Percentiles rank a stretch among this genome's conserved stretches.
Evolutionary conservation across 2,329 filamentous ascomycete genomes (phyloP).

Genomic region (Fusarium goolgardi): DNA sequence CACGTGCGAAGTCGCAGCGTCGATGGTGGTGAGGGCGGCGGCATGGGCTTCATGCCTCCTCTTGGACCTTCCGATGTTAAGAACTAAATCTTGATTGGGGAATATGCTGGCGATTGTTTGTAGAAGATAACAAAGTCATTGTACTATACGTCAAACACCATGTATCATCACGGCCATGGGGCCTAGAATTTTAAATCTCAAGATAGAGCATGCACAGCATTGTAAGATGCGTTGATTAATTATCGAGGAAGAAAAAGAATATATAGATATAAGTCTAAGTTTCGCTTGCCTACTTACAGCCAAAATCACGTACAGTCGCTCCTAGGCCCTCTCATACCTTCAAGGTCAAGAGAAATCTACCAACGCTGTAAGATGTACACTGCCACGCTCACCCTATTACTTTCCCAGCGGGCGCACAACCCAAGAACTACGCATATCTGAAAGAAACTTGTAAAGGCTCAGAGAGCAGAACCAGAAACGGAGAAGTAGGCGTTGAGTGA

Average conservation of each 20-base stretch:
- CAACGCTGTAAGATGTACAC: slow-evolving; percentile 34
- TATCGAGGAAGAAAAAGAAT: not conserved
- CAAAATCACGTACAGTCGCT: slow-evolving; percentile 1
- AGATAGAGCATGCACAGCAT: slow-evolving; percentile 7
- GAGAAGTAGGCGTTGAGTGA: slow-evolving; percentile 1
- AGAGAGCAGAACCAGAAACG: not conserved
- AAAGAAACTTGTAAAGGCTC: not conserved
- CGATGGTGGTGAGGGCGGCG: slow-evolving; percentile 54
- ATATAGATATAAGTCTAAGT: slow-evolving; percentile 12
- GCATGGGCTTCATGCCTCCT: slow-evolving; percentile 70
- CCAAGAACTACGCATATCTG: not conserved
- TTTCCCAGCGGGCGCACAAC: not conserved
- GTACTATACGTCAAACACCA: slow-evolving; percentile 30
- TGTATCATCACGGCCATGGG: slow-evolving; percentile 26
- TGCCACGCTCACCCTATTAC: not conserved
- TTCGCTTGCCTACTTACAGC: slow-evolving; percentile 1
- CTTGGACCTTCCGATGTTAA: slow-evolving; percentile 46
- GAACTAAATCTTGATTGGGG: slow-evolving; percentile 1
- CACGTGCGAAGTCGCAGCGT: slow-evolving; percentile 77
- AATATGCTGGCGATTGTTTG: not conserved
- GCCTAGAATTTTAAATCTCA: slow-evolving; percentile 12
- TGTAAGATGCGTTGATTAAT: slow-evolving; percentile 24
- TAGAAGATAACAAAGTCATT: slow-evolving; percentile 12
- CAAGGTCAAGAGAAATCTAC: not conserved
- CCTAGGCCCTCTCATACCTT: not conserved